Evolutionary conservation across 1,284 basidiomycete species (phyloP), one percentile per base, ranked within the genome.

Genomic region (Moesziomyces globuligerus): DNA sequence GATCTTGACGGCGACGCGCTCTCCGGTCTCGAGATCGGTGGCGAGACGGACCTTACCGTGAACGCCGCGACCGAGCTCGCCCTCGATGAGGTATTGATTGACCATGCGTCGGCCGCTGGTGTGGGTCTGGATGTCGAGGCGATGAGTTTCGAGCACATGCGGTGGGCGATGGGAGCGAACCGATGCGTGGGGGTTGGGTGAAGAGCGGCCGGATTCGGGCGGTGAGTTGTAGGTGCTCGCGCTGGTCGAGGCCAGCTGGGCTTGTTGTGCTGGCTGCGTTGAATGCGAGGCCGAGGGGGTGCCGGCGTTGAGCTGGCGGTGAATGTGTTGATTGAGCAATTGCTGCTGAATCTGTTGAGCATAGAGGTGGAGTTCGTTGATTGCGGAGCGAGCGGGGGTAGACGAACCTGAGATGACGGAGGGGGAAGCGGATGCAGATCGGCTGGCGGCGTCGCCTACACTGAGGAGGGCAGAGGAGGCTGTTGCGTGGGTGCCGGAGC

Each of bases 1-100:
- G 21, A 82, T 82, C 54, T 82, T 82, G 69, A 82, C 67, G 8
- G 81, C 81, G 0, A 82, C 81, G 10, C 62, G 68, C 38, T 79
- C 74, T 32, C 76, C 74, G 7, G 78, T 78, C 32, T 75, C 70
- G 13, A 72, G 73, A 50, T 82, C 75, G 17, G 65, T 62, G 10
- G 81, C 81, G 7, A 79, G 62, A 5, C 80, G 66, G 13, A 82
- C 81, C 38, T 74, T 75, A 36, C 81, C 81, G 39, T 81, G 79
- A 5, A 79, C 79, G 32, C 81, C 81, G 9, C 76, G 67, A 36
- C 81, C 80, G 2, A 82, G 69, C 50, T 82, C 79, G 17, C 64
- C 67, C 36, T 79, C 78, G 36, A 82, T 79, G 49, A 81, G 65
- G 49, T 82, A 82, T 58, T 82, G 75, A 29, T 82, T 82, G 51